Evolutionary conservation across 2,329 filamentous ascomycete genomes (phyloP).

Genomic region (Fusarium phyllophilum): DNA sequence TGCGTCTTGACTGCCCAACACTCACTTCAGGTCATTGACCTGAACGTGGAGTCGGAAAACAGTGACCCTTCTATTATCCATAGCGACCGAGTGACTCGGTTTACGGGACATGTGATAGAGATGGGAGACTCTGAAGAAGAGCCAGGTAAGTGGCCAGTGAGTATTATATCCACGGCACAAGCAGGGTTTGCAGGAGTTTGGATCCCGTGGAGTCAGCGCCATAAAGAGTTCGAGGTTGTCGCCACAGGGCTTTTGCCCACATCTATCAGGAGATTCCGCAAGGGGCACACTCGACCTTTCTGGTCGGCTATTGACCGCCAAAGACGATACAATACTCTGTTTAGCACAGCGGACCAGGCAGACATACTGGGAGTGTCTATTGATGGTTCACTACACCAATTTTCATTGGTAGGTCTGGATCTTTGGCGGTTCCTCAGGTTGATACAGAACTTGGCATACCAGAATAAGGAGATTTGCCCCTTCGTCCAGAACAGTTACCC

Average conservation of each 20-base stretch:
- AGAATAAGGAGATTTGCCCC: constrained; percentile 59
- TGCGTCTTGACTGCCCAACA: constrained; percentile 64
- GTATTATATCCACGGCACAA: constrained; percentile 60
- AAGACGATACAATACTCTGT: constrained; percentile 55
- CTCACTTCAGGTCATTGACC: constrained; percentile 66
- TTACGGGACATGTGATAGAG: constrained; percentile 59
- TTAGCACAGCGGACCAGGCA: constrained; percentile 55
- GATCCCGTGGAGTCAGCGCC: constrained; percentile 56
- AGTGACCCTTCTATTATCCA: constrained; percentile 55
- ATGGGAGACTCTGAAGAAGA: constrained; percentile 49
- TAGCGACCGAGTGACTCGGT: constrained; percentile 57
- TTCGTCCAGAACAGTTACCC: constrained; percentile 48
- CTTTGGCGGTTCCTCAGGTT: constrained; percentile 77
- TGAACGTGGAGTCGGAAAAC: constrained; percentile 50
- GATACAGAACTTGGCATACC: constrained; percentile 73
- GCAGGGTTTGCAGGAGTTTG: constrained; percentile 61
- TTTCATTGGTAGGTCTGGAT: constrained; percentile 70
- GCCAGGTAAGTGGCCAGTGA: constrained; percentile 52
- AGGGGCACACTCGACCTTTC: constrained; percentile 61
- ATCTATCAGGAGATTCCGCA: constrained; percentile 67
- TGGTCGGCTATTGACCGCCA: constrained; percentile 55
- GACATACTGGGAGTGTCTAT: constrained; percentile 73
- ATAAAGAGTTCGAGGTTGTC: constrained; percentile 56
- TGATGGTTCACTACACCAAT: constrained; percentile 75
- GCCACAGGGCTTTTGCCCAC: constrained; percentile 67